Evolutionary conservation across 352 stramenopile genomes (phyloP).

Genomic region (Achlya hypogyna): DNA sequence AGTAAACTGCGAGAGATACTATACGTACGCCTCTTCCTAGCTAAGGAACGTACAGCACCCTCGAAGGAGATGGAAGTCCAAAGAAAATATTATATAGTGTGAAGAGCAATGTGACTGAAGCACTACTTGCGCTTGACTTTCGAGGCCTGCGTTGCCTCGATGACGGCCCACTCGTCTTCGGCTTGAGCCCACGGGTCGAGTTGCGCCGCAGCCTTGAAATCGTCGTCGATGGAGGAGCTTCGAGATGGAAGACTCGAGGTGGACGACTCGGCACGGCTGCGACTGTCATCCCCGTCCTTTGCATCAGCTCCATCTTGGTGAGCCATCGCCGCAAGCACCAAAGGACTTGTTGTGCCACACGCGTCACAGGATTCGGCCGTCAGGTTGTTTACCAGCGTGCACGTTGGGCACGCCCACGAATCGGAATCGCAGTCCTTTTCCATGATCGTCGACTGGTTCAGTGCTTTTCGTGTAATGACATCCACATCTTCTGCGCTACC

Average conservation of each 20-base stretch:
- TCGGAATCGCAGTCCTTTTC: background rate
- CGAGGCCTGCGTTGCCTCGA: conserved; percentile 33
- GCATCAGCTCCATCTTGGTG: conserved; percentile 8
- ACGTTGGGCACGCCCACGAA: background rate
- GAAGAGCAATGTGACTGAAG: too few relatives aligned
- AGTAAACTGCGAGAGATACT: too few relatives aligned
- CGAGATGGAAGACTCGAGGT: conserved; percentile 23
- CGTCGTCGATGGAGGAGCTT: background rate
- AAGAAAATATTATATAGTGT: too few relatives aligned
- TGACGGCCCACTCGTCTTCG: conserved; percentile 54
- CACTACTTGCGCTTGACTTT: conserved; percentile 10
- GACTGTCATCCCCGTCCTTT: conserved; percentile 29
- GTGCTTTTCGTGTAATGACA: background rate
- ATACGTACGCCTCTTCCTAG: too few relatives aligned
- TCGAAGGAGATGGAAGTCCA: too few relatives aligned
- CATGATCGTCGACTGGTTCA: background rate
- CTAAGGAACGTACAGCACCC: too few relatives aligned
- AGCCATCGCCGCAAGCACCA: conserved; percentile 34
- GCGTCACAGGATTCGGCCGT: conserved; percentile 46
- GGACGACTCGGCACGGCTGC: too few relatives aligned
- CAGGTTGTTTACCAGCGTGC: conserved; percentile 40
- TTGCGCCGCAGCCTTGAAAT: conserved; percentile 24
- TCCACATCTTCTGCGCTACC: background rate
- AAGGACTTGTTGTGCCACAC: conserved; percentile 53
- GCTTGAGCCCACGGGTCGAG: conserved; percentile 54